Base-by-base conservation (phyloP, 2,329 filamentous ascomycete genomes). In the Massarina eburnea region DNA sequence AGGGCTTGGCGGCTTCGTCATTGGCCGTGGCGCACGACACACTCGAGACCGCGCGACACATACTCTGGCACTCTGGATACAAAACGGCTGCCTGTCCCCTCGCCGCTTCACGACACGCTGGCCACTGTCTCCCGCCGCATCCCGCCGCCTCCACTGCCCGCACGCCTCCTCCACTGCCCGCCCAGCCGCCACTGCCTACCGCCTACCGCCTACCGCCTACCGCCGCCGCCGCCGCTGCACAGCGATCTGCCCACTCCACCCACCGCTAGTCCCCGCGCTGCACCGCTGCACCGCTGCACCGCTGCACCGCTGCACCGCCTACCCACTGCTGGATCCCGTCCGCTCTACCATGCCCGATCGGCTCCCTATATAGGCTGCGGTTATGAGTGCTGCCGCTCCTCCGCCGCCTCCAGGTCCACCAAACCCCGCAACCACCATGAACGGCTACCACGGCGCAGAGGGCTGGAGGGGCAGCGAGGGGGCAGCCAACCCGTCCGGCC, bases 381-480 rank as follows among this genome's bases (percentile, higher is more conserved):
- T 54, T 55, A 67, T 69, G 70, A 73, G 70, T 62, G 65, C 68
- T 56, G 67, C 69, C 54, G 65, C 56, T 58, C 65, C 58, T 43
- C 54, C 64, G 59, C 68, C 64, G 57, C 66, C 64, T 50, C 60
- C 55, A 48, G 45, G 37, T 46, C 45, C 48, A 39, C 47, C n/a
- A n/a, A n/a, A 48, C 38, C 51, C 55, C 33, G 48, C 45, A 46
- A 40, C 33, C 51, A 56, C 59, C 54, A 69, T 70, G 66, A 65
- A 59, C 59, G 60, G 62, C 49, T 50, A 58, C 15, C 54, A 63
- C 47, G 62, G 59, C 50, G 52, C 57, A 42, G 55, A 57, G 33
- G 56, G 43, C 46, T 59, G 51, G 48, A 53, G 54, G 48, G 63
- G 52, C 45, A 55, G 57, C 58, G 50, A 61, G 48, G 62, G 52